Evolutionary conservation across 2,329 filamentous ascomycete genomes (phyloP).

Genomic region (Ophiostoma perfectum): DNA sequence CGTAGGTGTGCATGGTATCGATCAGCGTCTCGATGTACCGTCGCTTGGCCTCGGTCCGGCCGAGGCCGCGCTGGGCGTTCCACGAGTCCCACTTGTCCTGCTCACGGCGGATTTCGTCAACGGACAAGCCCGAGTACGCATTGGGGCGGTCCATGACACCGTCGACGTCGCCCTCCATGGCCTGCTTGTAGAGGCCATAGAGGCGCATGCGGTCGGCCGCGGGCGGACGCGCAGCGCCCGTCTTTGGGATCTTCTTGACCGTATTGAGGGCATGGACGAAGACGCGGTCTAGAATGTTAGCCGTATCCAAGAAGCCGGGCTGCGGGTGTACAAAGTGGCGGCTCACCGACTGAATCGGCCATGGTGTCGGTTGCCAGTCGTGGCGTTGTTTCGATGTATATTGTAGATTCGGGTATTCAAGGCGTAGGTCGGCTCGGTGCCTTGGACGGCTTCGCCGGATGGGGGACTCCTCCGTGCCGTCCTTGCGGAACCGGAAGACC

Average conservation of each 20-base stretch:
- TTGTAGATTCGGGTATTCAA: not conserved
- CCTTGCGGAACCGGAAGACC: not conserved
- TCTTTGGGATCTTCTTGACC: conserved; percentile 94
- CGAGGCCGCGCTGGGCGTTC: conserved; percentile 78
- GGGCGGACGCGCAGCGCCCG: conserved; percentile 82
- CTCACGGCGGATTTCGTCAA: conserved; percentile 53
- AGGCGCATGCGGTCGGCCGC: conserved; percentile 78
- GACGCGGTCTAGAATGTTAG: conserved; percentile 69
- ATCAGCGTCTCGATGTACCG: conserved; percentile 91
- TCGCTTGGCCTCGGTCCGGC: conserved; percentile 86
- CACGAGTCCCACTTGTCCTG: conserved; percentile 86
- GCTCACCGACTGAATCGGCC: conserved; percentile 51
- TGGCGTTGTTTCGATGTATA: not conserved
- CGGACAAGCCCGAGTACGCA: conserved; percentile 41
- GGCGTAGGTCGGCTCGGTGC: not conserved
- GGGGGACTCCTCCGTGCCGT: conserved; percentile 1
- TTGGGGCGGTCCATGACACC: conserved; percentile 83
- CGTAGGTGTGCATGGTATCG: conserved; percentile 94
- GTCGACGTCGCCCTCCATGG: conserved; percentile 96
- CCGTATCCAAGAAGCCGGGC: not conserved
- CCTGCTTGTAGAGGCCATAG: conserved; percentile 98
- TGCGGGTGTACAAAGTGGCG: conserved; percentile 2
- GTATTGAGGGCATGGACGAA: conserved; percentile 99
- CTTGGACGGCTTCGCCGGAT: not conserved
- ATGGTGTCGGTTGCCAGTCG: conserved; percentile 31